Evolutionary conservation across 192 early-diverging fungal species (phyloP).

Genomic region (Backusella macrospora): DNA sequence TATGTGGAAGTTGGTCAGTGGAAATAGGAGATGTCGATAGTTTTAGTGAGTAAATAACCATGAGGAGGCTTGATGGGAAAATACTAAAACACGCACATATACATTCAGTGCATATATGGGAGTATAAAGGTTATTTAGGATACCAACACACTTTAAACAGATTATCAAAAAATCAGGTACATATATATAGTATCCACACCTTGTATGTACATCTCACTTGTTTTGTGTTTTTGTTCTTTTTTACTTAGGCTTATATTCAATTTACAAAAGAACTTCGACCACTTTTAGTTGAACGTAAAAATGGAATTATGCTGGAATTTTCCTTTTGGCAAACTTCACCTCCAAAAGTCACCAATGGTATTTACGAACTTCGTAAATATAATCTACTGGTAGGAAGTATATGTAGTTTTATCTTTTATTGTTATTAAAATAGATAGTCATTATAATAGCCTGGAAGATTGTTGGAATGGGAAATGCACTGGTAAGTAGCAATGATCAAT

Average conservation of each 20-base stretch:
- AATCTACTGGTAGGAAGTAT: conserved; percentile 59
- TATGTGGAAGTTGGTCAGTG: conserved; percentile 89
- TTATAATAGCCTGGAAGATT: conserved; percentile 75
- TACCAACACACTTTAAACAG: conserved; percentile 67
- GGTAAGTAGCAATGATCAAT: conserved; percentile 51
- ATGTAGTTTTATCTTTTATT: not conserved
- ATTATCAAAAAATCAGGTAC: conserved; percentile 63
- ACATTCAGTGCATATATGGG: conserved; percentile 86
- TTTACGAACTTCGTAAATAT: conserved; percentile 93
- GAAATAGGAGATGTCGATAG: conserved; percentile 70
- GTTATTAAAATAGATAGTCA: not conserved
- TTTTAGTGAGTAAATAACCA: no score
- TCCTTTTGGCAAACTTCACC: conserved; percentile 86
- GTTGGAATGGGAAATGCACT: conserved; percentile 92
- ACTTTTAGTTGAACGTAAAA: conserved; percentile 74
- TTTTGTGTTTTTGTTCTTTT: not conserved
- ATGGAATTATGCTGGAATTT: conserved; percentile 91
- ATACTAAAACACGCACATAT: no score
- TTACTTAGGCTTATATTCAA: conserved; percentile 47
- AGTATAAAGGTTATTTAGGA: conserved; percentile 89
- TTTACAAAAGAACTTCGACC: conserved; percentile 69
- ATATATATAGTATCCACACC: conserved; percentile 2
- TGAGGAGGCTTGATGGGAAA: no score
- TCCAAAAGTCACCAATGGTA: conserved; percentile 74
- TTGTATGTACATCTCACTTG: no score